Evolutionary conservation across 2,329 filamentous ascomycete species (phyloP).

Genomic region (Sclerotinia trifoliorum): DNA sequence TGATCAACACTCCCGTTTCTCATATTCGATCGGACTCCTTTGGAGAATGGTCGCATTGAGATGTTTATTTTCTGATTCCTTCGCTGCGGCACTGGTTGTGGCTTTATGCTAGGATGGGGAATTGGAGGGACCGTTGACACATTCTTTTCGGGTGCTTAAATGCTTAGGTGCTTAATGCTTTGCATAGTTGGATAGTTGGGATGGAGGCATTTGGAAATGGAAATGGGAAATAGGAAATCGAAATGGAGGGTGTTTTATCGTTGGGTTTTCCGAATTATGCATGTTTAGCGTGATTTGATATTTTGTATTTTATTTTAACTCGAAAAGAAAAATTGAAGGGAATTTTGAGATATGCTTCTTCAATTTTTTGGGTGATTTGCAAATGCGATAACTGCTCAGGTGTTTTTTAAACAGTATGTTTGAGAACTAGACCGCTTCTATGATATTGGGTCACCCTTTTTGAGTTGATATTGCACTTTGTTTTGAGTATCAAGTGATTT

Average conservation of each 20-base stretch:
- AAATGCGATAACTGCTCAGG: no score
- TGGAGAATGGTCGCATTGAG: constrained; percentile 23
- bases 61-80: constrained; percentile 22
- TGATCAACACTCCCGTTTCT: constrained; percentile 31
- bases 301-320: background rate
- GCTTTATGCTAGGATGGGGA: constrained; percentile 18
- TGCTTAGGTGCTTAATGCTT: background rate
- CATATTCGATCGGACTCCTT: constrained; percentile 21
- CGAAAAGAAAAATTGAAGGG: background rate
- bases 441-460: background rate
- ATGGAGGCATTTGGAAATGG: background rate
- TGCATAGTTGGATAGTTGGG: background rate
- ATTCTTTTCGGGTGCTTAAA: background rate
- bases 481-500: no score
- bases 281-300: no score
- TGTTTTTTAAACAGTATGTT: no score
- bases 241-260: background rate
- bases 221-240: no score
- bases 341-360: background rate
- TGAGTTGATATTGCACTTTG: background rate
- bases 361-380: background rate
- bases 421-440: no score
- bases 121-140: constrained; percentile 10
- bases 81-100: constrained; percentile 18
- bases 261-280: background rate